Evolutionary conservation across 345 rosid genomes (phyloP).

Genomic region (Trapa incisa): DNA sequence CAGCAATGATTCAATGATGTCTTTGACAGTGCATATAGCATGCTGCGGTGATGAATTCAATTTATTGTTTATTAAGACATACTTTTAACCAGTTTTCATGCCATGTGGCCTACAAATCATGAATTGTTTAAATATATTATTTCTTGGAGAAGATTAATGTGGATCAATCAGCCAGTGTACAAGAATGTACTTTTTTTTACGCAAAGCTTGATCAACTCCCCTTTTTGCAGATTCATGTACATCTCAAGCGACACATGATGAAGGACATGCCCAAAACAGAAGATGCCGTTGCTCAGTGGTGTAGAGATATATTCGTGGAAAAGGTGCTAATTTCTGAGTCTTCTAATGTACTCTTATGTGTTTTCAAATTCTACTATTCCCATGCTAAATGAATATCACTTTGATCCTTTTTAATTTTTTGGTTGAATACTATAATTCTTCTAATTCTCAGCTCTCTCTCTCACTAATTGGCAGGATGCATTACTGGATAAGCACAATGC

Average conservation of each 20-base stretch:
- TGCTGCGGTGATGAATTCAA: background rate
- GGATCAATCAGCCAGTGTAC: background rate
- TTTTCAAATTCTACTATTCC: background rate
- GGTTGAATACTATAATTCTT: too few species aligned
- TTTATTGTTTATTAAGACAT: background rate
- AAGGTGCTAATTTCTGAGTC: slow-evolving; percentile 35
- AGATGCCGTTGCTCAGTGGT: slow-evolving; percentile 88
- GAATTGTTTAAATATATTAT: background rate
- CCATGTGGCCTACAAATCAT: background rate
- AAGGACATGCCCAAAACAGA: slow-evolving; percentile 78
- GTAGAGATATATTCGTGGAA: slow-evolving; percentile 69
- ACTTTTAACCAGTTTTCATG: background rate
- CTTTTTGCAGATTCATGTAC: slow-evolving; percentile 64
- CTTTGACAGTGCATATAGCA: background rate
- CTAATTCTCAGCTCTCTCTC: too few species aligned
- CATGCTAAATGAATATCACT: background rate
- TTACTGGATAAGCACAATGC: slow-evolving; percentile 62
- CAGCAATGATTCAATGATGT: background rate
- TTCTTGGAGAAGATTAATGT: background rate
- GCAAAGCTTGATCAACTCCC: background rate
- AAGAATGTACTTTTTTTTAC: background rate
- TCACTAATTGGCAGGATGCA: slow-evolving; percentile 38
- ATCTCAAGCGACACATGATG: slow-evolving; percentile 61
- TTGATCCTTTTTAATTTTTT: background rate
- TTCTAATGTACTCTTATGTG: background rate